Base-by-base conservation (phyloP, 495 filamentous ascomycete genomes). In the Podospora tetraspora region DNA sequence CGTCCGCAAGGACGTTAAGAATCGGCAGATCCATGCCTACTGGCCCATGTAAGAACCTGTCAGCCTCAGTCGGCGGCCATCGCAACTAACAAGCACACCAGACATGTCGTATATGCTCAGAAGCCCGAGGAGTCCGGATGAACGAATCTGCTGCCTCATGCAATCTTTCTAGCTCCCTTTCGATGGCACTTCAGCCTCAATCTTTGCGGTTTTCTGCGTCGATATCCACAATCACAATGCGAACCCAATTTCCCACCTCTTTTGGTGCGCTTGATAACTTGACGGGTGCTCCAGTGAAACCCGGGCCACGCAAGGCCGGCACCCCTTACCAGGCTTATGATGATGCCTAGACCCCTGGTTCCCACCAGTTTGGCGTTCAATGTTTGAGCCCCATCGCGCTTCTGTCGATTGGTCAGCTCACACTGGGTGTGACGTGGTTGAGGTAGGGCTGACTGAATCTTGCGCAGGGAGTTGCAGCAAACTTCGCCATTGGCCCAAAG, bases 21-120 rank as follows among this genome's bases (percentile, higher is more conserved):
- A 70, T 11, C 60, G 59, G 57, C 70, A 66, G 30, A 72, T 74
- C 24, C 75, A 78, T 57, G 68, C 68, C 23, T 78, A 76, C 43
- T 68, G 61, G 64, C 61, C 59, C 1, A 25, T 72, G 70, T 69
- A 57, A 66, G 70, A 65, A 6, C 70, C 43, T 3, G 4, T 24
- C 21, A 32, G 0, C 57, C 57, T 6, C 7, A 1, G 3, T 21
- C 0, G 0, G n/a, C 13, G 27, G 2, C 37, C 16, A 10, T 13
- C 8, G 9, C 19, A 52, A 1, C 24, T 65, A 30, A 65, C 63
- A n/a, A 52, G 6, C 9, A 16, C 0, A 16, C 0, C 2, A 65
- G 63, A 65, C 32, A 59, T 29, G 63, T 58, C 21, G 63, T 65
- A 24, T 65, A 59, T 58, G 63, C 52, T 2, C 63, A 65, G 63